Conservation (phyloP, 2,329 filamentous ascomycete genomes). For the Fusarium vanettenii region DNA sequence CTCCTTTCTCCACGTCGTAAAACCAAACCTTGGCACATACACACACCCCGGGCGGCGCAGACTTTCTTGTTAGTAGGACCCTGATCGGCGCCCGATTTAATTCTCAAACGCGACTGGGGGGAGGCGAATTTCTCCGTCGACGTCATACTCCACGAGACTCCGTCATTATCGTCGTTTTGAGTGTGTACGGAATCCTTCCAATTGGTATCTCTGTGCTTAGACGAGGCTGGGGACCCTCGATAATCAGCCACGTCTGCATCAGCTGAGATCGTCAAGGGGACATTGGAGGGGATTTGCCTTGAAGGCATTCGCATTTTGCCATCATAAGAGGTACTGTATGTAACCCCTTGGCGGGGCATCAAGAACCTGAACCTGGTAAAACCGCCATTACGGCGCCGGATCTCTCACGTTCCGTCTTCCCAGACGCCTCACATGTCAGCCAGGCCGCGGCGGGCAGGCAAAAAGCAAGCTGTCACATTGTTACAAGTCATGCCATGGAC, state of each 20-base stretch:
- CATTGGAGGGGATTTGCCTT: neutral
- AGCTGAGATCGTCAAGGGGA: neutral
- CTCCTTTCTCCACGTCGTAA: constrained; percentile 17
- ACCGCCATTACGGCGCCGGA: constrained; percentile 30
- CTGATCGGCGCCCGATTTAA: constrained; percentile 21
- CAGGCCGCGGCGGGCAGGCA: neutral
- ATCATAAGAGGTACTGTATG: neutral
- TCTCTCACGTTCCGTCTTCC: constrained; percentile 18
- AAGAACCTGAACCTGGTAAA: neutral
- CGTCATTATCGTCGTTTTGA: constrained; percentile 27
- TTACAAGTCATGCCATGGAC: constrained; percentile 22
- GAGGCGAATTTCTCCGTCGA: constrained; percentile 36
- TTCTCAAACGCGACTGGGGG: constrained; percentile 27
- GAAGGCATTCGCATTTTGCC: neutral
- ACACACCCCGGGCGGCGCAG: neutral
- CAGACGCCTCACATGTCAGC: constrained; percentile 14
- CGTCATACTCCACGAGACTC: constrained; percentile 32
- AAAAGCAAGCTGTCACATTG: constrained; percentile 25
- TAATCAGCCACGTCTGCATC: neutral
- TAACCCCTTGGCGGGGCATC: neutral
- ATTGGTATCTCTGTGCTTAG: constrained; percentile 5
- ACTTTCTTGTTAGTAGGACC: constrained; percentile 32
- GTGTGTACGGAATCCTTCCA: constrained; percentile 21
- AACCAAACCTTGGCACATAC: neutral
- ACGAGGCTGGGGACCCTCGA: neutral